These are phyloP conservation scores for Rhodotorula sp. DNA, from an alignment of 1,284 basidiomycete species.

Conservation along the genomic window DNA sequence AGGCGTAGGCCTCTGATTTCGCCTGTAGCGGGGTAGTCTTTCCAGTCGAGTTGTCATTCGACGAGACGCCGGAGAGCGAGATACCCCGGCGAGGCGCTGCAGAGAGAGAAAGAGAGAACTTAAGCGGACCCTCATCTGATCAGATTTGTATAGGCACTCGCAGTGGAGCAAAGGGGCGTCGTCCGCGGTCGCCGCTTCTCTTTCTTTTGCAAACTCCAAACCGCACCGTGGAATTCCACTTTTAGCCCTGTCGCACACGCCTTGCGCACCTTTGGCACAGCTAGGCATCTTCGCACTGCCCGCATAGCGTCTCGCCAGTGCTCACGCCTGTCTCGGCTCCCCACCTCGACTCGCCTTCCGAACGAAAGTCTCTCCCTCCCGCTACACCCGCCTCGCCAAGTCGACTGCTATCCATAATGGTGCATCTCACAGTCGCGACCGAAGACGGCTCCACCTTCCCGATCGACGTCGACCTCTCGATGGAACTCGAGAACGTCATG, in stretches of 20 bases:
- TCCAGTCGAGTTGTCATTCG: too few relatives aligned
- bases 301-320: background rate
- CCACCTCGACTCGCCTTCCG: background rate
- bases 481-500: conserved; percentile 84
- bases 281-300: background rate
- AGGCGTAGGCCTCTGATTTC: background rate
- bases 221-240: background rate
- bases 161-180: background rate
- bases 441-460: conserved; percentile 67
- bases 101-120: too few relatives aligned
- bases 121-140: too few relatives aligned
- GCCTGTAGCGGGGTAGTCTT: too few relatives aligned
- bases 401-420: conserved; percentile 45
- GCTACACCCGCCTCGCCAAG: background rate
- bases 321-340: background rate
- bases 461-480: conserved; percentile 78
- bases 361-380: background rate
- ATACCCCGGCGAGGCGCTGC: too few relatives aligned
- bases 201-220: background rate
- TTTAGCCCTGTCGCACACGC: too few relatives aligned
- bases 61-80: too few relatives aligned
- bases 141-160: too few relatives aligned
- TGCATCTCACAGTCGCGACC: conserved; percentile 77
- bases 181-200: background rate
- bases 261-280: background rate